Evolutionary conservation across 2,329 filamentous ascomycete genomes (phyloP).

Genomic region (Coleophoma crateriformis): DNA sequence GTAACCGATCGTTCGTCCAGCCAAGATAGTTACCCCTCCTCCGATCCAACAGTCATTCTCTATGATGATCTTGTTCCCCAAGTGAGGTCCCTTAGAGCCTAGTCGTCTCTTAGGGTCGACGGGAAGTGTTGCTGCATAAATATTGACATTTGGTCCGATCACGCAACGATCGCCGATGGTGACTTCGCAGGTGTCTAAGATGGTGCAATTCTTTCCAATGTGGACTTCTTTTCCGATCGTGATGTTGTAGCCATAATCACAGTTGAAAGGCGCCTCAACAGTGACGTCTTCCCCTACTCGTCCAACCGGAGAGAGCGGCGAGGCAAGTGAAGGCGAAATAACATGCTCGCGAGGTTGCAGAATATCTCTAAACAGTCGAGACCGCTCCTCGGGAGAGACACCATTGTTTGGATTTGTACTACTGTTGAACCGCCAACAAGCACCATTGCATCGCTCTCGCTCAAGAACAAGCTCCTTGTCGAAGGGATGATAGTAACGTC

Average conservation of each 20-base stretch:
- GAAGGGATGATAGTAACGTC: constrained; percentile 74
- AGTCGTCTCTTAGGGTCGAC: constrained; percentile 69
- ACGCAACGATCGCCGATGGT: constrained; percentile 72
- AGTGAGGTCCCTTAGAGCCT: constrained; percentile 66
- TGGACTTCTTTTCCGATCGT: constrained; percentile 78
- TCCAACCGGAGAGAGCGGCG: constrained; percentile 48
- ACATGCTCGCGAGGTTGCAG: constrained; percentile 56
- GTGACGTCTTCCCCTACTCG: constrained; percentile 68
- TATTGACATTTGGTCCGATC: constrained; percentile 80
- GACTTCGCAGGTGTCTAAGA: constrained; percentile 82
- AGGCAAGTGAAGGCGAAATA: constrained; percentile 48
- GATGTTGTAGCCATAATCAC: constrained; percentile 96
- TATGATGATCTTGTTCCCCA: constrained; percentile 69
- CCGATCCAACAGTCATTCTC: constrained; percentile 67
- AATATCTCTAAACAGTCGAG: constrained; percentile 67
- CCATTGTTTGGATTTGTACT: constrained; percentile 69
- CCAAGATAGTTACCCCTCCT: constrained; percentile 53
- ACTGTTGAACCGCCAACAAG: constrained; percentile 83
- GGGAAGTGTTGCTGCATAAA: constrained; percentile 70
- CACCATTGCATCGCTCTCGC: constrained; percentile 76
- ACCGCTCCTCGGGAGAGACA: constrained; percentile 62
- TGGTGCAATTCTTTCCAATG: constrained; percentile 76
- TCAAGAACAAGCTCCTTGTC: constrained; percentile 74
- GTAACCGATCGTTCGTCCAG: constrained; percentile 46
- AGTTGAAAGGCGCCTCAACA: constrained; percentile 84